These are phyloP conservation scores for Microbotryum intermedium DNA, from an alignment of 1,284 basidiomycete genomes.

Conservation along the genomic window DNA sequence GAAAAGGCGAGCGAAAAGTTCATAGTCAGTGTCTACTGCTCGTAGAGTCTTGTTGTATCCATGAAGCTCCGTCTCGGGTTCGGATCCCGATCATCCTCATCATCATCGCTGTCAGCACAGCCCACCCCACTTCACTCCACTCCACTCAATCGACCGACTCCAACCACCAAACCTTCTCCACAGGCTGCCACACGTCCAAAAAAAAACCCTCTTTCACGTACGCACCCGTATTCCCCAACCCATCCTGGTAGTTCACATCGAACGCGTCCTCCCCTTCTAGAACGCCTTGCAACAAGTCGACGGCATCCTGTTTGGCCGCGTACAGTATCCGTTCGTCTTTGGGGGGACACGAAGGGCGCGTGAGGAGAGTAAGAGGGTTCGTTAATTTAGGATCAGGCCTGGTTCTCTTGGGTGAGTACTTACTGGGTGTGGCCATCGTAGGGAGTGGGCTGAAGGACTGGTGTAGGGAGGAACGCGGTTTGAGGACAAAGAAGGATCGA, in stretches of 20 bases:
- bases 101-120: neutral
- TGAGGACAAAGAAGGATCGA: too few species aligned
- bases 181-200: too few species aligned
- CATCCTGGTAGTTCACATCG: conserved; percentile 68
- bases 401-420: too few species aligned
- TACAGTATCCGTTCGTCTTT: conserved; percentile 64
- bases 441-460: too few species aligned
- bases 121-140: neutral
- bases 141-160: neutral
- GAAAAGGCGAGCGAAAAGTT: neutral
- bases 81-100: conserved; percentile 63
- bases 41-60: too few species aligned
- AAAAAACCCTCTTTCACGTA: too few species aligned
- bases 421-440: too few species aligned
- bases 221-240: conserved; percentile 36
- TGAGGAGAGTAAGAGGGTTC: neutral
- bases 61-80: conserved; percentile 37
- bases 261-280: conserved; percentile 42
- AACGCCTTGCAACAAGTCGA: conserved; percentile 56
- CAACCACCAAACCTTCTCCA: too few species aligned
- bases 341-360: neutral
- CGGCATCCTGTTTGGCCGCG: conserved; percentile 66
- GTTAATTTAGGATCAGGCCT: too few species aligned
- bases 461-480: too few species aligned
- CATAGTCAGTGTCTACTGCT: neutral